These are phyloP conservation scores for Spencermartinsiella ligniputridi DNA, from an alignment of 1,139 yeast genomes.

Conservation along the genomic window DNA sequence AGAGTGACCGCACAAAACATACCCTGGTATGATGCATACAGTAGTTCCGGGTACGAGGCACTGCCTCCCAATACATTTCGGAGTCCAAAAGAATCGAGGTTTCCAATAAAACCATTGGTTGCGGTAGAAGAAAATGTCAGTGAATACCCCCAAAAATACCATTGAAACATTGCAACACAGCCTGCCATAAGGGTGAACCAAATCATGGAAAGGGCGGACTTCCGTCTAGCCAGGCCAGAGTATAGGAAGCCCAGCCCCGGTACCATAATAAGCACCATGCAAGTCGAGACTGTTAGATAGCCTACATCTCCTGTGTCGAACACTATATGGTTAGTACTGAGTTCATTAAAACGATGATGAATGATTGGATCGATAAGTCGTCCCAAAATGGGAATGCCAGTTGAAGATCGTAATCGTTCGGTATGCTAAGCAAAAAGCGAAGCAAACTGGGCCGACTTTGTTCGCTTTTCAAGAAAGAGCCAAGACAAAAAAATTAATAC, in stretches of 20 bases:
- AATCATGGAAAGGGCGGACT: constrained; percentile 83
- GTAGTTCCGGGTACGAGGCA: constrained; percentile 67
- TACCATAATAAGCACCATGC: constrained; percentile 85
- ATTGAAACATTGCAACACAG: constrained; percentile 77
- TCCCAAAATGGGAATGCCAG: not conserved
- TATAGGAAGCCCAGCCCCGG: constrained; percentile 93
- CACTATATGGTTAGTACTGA: constrained; percentile 2
- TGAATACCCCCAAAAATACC: constrained; percentile 99
- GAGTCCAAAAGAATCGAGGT: constrained; percentile 76
- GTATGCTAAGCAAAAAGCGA: too few relatives aligned
- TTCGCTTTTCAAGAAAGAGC: too few relatives aligned
- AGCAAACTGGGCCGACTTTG: too few relatives aligned
- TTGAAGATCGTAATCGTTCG: not conserved
- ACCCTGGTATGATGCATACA: constrained; percentile 83
- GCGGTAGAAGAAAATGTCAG: constrained; percentile 78
- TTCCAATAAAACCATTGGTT: constrained; percentile 79
- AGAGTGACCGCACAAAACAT: constrained; percentile 87
- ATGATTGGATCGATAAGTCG: not conserved
- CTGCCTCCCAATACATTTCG: constrained; percentile 58
- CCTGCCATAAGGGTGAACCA: constrained; percentile 77
- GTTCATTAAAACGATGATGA: not conserved
- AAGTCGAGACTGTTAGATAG: constrained; percentile 50
- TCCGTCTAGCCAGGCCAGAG: constrained; percentile 88
- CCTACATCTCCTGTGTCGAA: constrained; percentile 51
- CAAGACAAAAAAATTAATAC: too few relatives aligned